These are phyloP conservation scores for Colletotrichum tropicicola DNA, from an alignment of 2,329 filamentous ascomycete species.

Conservation along the genomic window DNA sequence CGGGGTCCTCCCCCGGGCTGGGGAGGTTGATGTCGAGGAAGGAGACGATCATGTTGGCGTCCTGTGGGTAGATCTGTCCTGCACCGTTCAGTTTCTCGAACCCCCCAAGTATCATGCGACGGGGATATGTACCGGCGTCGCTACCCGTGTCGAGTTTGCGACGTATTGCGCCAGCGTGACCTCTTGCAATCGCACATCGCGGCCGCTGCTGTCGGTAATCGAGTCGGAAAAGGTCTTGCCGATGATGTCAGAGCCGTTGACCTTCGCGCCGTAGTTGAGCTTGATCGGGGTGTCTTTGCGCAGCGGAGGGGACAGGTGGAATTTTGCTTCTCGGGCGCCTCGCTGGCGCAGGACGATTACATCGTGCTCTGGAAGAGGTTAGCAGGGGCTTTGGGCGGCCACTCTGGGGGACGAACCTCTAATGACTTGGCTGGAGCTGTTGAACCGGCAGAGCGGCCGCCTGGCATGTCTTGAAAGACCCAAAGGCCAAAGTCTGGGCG, in stretches of 20 bases:
- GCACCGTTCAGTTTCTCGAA: conserved; percentile 5
- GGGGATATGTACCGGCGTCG: conserved; percentile 70
- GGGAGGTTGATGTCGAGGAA: conserved; percentile 77
- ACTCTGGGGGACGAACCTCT: background rate
- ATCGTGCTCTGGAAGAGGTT: conserved; percentile 45
- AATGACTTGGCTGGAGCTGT: conserved; percentile 11
- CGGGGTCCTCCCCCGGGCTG: conserved; percentile 43
- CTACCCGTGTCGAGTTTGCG: conserved; percentile 70
- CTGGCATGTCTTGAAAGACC: background rate
- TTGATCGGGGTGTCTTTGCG: conserved; percentile 40
- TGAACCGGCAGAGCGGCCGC: background rate
- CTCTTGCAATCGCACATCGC: conserved; percentile 65
- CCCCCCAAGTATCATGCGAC: background rate
- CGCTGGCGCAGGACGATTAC: conserved; percentile 50
- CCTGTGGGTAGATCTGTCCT: conserved; percentile 69
- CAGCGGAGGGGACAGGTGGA: conserved; percentile 48
- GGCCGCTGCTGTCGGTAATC: conserved; percentile 61
- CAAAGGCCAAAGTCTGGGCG: conserved; percentile 13
- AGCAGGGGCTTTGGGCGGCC: background rate
- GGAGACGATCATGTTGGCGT: conserved; percentile 79
- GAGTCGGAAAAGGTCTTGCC: conserved; percentile 67
- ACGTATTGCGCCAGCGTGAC: conserved; percentile 81
- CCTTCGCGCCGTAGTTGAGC: conserved; percentile 53
- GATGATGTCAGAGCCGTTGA: conserved; percentile 68
- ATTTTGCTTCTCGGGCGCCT: conserved; percentile 42